Evolutionary conservation across 768 basidiomycete genomes (phyloP).

Genomic region (Clitopilus hobsonii): DNA sequence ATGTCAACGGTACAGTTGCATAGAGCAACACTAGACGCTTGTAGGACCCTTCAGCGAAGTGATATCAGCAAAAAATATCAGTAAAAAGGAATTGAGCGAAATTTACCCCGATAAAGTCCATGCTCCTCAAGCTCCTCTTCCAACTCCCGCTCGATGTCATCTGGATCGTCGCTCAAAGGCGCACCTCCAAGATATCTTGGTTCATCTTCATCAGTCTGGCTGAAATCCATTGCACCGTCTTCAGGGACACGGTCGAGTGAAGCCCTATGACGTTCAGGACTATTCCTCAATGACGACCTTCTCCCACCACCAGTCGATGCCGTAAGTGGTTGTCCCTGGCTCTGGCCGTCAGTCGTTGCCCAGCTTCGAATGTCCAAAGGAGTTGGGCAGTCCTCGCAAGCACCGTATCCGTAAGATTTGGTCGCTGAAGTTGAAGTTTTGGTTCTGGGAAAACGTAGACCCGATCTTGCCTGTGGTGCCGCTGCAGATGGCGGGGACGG

Average conservation of each 20-base stretch:
- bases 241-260: conserved; percentile 33
- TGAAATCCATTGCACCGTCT: conserved; percentile 20
- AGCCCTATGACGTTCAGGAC: conserved; percentile 28
- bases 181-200: conserved; percentile 10
- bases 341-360: neutral
- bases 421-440: too few species aligned
- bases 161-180: conserved; percentile 23
- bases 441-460: neutral
- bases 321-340: neutral
- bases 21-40: conserved; percentile 48
- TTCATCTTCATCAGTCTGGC: neutral
- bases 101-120: conserved; percentile 45
- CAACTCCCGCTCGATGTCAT: conserved; percentile 27
- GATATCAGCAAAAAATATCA: neutral
- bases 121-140: conserved; percentile 42
- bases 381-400: neutral
- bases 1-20: conserved; percentile 53
- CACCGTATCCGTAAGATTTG: neutral
- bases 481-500: too few species aligned
- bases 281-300: conserved; percentile 15
- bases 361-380: neutral
- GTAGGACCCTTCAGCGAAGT: conserved; percentile 61
- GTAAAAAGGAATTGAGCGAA: neutral
- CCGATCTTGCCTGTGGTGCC: neutral
- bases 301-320: neutral